Evolutionary conservation across 495 filamentous ascomycete species (phyloP).

Genomic region (Staphylotrichum longicolle): DNA sequence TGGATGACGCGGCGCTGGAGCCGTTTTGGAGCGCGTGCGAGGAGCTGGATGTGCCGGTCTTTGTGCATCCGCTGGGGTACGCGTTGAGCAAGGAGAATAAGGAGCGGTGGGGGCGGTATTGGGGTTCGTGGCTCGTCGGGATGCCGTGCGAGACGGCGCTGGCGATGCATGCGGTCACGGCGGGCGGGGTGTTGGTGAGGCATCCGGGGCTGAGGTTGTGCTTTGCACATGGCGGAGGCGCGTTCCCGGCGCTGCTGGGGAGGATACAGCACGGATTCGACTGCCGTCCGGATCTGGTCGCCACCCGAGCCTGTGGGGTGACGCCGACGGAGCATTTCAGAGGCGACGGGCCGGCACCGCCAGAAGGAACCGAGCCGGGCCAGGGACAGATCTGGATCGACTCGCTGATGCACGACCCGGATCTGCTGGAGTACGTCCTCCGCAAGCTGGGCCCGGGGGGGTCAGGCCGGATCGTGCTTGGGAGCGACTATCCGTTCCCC

Average conservation of each 20-base stretch:
- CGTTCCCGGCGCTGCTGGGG: slow-evolving; percentile 33
- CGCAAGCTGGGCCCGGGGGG: slow-evolving; percentile 29
- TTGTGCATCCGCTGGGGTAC: slow-evolving; percentile 33
- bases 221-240: slow-evolving; percentile 34
- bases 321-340: slow-evolving; percentile 26
- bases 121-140: slow-evolving; percentile 31
- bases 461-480: slow-evolving; percentile 23
- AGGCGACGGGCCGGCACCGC: background rate
- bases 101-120: slow-evolving; percentile 27
- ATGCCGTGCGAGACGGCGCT: slow-evolving; percentile 35
- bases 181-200: slow-evolving; percentile 25
- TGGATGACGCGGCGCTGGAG: slow-evolving; percentile 24
- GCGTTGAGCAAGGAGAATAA: slow-evolving; percentile 27
- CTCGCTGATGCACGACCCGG: slow-evolving; percentile 30
- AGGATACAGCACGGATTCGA: slow-evolving; percentile 33
- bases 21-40: slow-evolving; percentile 30
- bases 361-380: background rate
- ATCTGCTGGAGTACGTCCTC: slow-evolving; percentile 29
- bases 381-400: slow-evolving; percentile 32
- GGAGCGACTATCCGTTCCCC: slow-evolving; percentile 35
- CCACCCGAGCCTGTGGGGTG: slow-evolving; percentile 23
- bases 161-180: slow-evolving; percentile 29
- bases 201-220: slow-evolving; percentile 29
- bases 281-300: slow-evolving; percentile 33
- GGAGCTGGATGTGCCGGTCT: slow-evolving; percentile 24